These are phyloP conservation scores for Hevea brasiliensis DNA, from an alignment of 345 rosid species.

Conservation along the genomic window DNA sequence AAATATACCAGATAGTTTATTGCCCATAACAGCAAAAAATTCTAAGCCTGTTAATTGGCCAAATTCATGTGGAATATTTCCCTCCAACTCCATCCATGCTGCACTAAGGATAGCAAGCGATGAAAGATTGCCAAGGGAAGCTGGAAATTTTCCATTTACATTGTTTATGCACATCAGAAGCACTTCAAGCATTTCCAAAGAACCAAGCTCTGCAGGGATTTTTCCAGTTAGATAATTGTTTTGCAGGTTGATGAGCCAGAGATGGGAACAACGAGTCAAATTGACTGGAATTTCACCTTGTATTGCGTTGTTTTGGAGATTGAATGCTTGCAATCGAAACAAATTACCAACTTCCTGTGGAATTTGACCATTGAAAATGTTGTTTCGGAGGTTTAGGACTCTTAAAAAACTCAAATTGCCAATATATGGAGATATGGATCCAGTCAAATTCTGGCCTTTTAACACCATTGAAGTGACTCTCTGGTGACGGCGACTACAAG, in stretches of 20 bases:
- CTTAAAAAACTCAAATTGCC: slow-evolving; percentile 5
- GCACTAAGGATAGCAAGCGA: neutral
- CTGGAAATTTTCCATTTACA: slow-evolving; percentile 20
- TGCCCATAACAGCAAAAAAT: neutral
- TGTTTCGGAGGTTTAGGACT: slow-evolving; percentile 8
- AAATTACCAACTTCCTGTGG: slow-evolving; percentile 11
- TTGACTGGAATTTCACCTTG: slow-evolving; percentile 3
- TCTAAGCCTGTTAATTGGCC: neutral
- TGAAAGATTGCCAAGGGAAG: slow-evolving; percentile 19
- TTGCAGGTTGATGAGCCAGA: neutral
- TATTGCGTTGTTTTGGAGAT: neutral
- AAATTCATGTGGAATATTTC: slow-evolving; percentile 14
- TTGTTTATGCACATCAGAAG: slow-evolving; percentile 12
- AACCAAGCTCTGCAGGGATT: slow-evolving; percentile 20
- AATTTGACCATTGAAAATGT: slow-evolving; percentile 6
- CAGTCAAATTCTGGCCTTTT: neutral
- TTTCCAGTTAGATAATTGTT: slow-evolving; percentile 4
- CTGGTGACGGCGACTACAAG: neutral
- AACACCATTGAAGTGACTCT: neutral
- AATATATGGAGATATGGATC: slow-evolving; percentile 3
- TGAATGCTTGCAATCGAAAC: neutral
- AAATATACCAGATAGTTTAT: slow-evolving; percentile 15
- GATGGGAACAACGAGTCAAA: slow-evolving; percentile 4
- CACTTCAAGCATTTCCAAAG: slow-evolving; percentile 12
- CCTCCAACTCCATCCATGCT: neutral